Percentiles rank a stretch among this genome's conserved stretches.
Evolutionary conservation across 192 early-diverging fungal genomes (phyloP).

Genomic region (Spinellus fusiger): DNA sequence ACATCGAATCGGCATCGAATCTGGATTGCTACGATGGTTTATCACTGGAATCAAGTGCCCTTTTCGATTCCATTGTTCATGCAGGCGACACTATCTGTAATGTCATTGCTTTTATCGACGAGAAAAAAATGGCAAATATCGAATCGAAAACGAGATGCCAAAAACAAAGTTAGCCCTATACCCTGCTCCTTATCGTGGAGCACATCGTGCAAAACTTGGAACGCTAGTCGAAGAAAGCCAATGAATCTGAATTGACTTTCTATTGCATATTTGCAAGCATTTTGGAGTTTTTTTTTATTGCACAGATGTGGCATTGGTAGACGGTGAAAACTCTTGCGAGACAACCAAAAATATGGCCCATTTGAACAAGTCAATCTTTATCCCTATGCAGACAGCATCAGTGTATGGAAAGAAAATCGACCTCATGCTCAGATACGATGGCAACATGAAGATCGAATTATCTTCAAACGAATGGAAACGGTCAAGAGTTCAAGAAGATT

Average conservation of each 20-base stretch:
- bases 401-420: conserved; percentile 7
- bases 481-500: neutral
- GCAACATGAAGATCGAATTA: conserved; percentile 6
- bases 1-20: no score
- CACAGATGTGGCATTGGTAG: neutral
- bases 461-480: conserved; percentile 10
- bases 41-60: no score
- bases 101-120: no score
- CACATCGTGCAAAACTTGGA: neutral
- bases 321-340: conserved; percentile 6
- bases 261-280: neutral
- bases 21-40: no score
- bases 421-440: conserved; percentile 3
- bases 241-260: neutral
- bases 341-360: neutral
- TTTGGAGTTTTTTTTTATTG: neutral
- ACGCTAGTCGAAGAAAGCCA: neutral
- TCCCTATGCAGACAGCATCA: neutral
- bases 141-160: no score
- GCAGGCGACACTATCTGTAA: no score
- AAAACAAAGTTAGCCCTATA: conserved; percentile 2
- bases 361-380: neutral
- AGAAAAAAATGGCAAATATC: no score
- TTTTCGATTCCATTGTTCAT: no score
- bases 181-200: conserved; percentile 2